Percentiles rank a stretch among this genome's conserved stretches.
These are phyloP conservation scores for Dispira parvispora DNA, from an alignment of 192 early-diverging fungal species.

Conservation along the genomic window DNA sequence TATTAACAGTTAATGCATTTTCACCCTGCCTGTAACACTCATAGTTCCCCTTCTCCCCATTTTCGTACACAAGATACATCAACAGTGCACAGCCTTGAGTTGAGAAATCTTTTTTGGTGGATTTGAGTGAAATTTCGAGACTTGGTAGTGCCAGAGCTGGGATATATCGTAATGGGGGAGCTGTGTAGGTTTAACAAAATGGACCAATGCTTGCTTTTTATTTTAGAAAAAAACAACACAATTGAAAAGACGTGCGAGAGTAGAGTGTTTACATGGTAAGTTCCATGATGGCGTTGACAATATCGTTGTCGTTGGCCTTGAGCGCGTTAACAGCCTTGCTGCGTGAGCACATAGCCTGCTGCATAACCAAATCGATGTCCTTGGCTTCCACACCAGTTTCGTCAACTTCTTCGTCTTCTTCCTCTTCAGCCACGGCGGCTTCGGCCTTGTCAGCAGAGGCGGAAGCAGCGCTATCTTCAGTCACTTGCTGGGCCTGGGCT, in stretches of 20 bases:
- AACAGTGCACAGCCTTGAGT: too few relatives aligned
- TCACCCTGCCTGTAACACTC: too few relatives aligned
- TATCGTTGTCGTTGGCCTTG: slow-evolving; percentile 70
- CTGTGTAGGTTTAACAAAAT: not conserved
- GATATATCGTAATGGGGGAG: not conserved
- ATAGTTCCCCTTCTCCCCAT: too few relatives aligned
- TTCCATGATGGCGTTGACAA: slow-evolving; percentile 96
- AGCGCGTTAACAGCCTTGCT: slow-evolving; percentile 85
- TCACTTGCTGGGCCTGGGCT: slow-evolving; percentile 21
- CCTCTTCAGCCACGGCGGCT: slow-evolving; percentile 32
- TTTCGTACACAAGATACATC: too few relatives aligned
- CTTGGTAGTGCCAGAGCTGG: too few relatives aligned
- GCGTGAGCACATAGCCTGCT: slow-evolving; percentile 74
- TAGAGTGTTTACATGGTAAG: slow-evolving; percentile 17
- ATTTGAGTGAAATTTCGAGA: too few relatives aligned
- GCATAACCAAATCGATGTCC: slow-evolving; percentile 90
- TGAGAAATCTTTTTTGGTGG: too few relatives aligned
- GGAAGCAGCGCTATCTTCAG: slow-evolving; percentile 18
- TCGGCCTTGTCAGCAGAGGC: slow-evolving; percentile 20
- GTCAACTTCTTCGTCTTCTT: slow-evolving; percentile 63
- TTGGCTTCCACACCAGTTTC: slow-evolving; percentile 68
- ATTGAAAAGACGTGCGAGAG: not conserved
- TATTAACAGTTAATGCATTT: too few relatives aligned
- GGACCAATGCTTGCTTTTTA: slow-evolving; percentile 3
- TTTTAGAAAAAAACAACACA: too few relatives aligned